phyloP scores from a whole-genome alignment of 805 yeast genomes.

The Lipomyces orientalis region DNA sequence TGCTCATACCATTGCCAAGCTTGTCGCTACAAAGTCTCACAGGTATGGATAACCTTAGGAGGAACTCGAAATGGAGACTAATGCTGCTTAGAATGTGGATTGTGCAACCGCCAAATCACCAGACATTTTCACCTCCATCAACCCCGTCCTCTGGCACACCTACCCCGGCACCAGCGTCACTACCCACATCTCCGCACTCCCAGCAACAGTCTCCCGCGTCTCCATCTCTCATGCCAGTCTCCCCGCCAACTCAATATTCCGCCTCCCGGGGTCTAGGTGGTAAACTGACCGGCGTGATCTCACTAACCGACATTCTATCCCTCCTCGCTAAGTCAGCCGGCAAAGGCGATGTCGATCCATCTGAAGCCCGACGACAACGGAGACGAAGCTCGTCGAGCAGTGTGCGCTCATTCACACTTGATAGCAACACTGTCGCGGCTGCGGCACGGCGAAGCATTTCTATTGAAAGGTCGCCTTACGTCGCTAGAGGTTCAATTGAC shows the following conservation, averaged over 20 bases:
- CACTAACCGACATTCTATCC: constrained; percentile 87
- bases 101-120: constrained; percentile 44
- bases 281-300: constrained; percentile 85
- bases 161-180: constrained; percentile 24
- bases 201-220: constrained; percentile 34
- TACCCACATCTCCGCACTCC: constrained; percentile 31
- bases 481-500: constrained; percentile 28
- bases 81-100: constrained; percentile 44
- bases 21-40: constrained; percentile 94
- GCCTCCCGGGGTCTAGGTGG: constrained; percentile 57
- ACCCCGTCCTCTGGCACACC: constrained; percentile 14
- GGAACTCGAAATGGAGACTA: constrained; percentile 63
- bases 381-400: constrained; percentile 58
- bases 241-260: constrained; percentile 16
- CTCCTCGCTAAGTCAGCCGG: constrained; percentile 79
- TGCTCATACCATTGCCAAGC: constrained; percentile 88
- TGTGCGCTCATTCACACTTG: constrained; percentile 34
- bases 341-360: constrained; percentile 72
- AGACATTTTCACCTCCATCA: constrained; percentile 14
- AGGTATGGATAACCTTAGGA: constrained; percentile 63
- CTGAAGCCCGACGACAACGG: constrained; percentile 84
- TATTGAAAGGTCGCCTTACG: constrained; percentile 27
- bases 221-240: constrained; percentile 34
- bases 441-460: constrained; percentile 33
- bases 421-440: constrained; percentile 14